Percentiles rank a stretch among this genome's conserved stretches.
Conservation (phyloP, 208 protist genomes). For the Novymonas esmeraldas region DNA sequence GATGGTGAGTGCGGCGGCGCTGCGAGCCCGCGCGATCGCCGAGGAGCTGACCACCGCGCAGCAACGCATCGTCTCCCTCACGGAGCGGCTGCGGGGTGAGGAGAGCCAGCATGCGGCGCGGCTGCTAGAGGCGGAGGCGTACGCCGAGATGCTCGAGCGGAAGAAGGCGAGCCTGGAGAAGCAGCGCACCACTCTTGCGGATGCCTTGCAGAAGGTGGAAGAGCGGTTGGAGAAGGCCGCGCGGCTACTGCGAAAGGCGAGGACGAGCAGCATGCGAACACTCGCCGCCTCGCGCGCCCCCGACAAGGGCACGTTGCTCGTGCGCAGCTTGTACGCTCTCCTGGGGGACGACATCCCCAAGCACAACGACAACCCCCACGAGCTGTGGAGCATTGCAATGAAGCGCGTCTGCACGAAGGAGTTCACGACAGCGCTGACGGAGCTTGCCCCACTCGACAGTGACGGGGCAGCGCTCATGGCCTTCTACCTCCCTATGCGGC, state of each 20-base stretch:
- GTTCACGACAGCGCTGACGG: constrained; percentile 33
- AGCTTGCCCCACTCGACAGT: constrained; percentile 19
- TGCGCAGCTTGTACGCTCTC: constrained; percentile 56
- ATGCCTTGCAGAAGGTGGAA: constrained; percentile 25
- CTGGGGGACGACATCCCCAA: constrained; percentile 64
- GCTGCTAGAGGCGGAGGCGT: constrained; percentile 26
- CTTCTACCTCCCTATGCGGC: constrained; percentile 29
- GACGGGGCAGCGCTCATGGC: constrained; percentile 2
- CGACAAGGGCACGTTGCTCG: constrained; percentile 51
- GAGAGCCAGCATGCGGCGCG: constrained; percentile 16
- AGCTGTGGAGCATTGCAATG: constrained; percentile 56
- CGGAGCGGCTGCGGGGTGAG: constrained; percentile 25
- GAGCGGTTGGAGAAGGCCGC: constrained; percentile 34
- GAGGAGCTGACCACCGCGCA: constrained; percentile 44
- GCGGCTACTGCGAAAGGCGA: constrained; percentile 39
- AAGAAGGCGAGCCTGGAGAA: neutral
- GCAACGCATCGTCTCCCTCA: constrained; percentile 25
- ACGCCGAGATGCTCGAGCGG: constrained; percentile 18
- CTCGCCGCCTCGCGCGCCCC: constrained; percentile 40
- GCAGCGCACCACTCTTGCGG: constrained; percentile 3
- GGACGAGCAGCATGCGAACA: constrained; percentile 38
- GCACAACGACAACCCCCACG: constrained; percentile 39
- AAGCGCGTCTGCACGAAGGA: constrained; percentile 48
- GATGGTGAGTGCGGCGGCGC: constrained; percentile 42
- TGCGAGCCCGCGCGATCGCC: constrained; percentile 42